Conservation (phyloP, 2,329 filamentous ascomycete genomes). For the Trichoderma koningiopsis region DNA sequence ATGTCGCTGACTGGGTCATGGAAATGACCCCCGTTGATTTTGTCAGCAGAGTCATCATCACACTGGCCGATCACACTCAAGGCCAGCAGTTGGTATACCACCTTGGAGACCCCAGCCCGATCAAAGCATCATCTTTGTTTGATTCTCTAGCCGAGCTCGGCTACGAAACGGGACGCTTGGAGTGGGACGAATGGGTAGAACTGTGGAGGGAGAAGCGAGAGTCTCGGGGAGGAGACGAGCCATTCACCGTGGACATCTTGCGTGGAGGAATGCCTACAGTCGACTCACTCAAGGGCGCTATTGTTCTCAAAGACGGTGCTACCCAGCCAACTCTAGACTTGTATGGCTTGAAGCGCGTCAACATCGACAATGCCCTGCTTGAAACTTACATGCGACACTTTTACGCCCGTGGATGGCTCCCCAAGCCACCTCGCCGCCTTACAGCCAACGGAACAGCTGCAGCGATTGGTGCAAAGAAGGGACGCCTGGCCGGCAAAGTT, state of each 20-base stretch:
- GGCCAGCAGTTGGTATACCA: constrained; percentile 70
- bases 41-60: constrained; percentile 72
- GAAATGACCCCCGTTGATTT: constrained; percentile 88
- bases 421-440: constrained; percentile 58
- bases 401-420: constrained; percentile 77
- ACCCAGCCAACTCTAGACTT: constrained; percentile 61
- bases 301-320: constrained; percentile 70
- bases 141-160: constrained; percentile 65
- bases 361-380: constrained; percentile 69
- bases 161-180: constrained; percentile 66
- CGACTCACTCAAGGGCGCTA: constrained; percentile 70
- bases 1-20: constrained; percentile 73
- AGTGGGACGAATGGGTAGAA: constrained; percentile 73
- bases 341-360: constrained; percentile 62
- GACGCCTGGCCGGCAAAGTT: constrained; percentile 67
- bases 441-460: constrained; percentile 34
- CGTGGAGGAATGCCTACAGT: constrained; percentile 78
- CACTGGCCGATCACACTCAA: constrained; percentile 65
- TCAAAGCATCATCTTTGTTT: constrained; percentile 68
- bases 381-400: constrained; percentile 80
- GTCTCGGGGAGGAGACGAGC: constrained; percentile 66
- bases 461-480: constrained; percentile 39
- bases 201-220: constrained; percentile 74
- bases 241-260: constrained; percentile 77
- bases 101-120: constrained; percentile 71